These are phyloP conservation scores for Gypsophila paniculata DNA, from an alignment of 179 eudicot species.

Conservation along the genomic window DNA sequence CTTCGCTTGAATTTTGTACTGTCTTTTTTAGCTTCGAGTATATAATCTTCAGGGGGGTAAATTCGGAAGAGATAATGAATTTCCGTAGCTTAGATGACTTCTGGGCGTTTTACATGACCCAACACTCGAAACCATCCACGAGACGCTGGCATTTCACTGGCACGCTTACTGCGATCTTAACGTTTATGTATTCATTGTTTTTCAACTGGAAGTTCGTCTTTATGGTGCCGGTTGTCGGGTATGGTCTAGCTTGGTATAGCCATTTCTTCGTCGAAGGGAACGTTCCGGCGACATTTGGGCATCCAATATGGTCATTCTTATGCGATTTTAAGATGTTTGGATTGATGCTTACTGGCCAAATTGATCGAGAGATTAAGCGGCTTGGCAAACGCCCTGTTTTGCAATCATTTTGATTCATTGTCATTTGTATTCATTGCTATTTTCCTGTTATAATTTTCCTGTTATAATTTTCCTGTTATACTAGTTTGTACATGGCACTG, in stretches of 20 bases:
- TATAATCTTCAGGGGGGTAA: too few relatives aligned
- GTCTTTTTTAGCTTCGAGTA: too few relatives aligned
- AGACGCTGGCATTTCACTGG: constrained; percentile 78
- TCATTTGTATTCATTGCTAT: neutral
- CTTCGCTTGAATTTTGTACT: too few relatives aligned
- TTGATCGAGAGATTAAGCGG: constrained; percentile 71
- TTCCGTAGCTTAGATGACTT: constrained; percentile 77
- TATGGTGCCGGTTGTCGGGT: constrained; percentile 64
- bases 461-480: neutral
- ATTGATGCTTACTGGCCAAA: constrained; percentile 69
- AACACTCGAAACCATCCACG: constrained; percentile 80
- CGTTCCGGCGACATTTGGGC: constrained; percentile 74
- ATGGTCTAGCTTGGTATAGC: constrained; percentile 81
- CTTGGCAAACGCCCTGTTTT: constrained; percentile 73
- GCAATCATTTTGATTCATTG: constrained; percentile 34
- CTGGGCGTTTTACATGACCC: constrained; percentile 79
- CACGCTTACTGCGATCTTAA: constrained; percentile 46
- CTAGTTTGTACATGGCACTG: too few relatives aligned
- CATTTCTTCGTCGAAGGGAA: constrained; percentile 80
- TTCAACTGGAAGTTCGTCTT: constrained; percentile 59
- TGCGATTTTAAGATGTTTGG: constrained; percentile 94
- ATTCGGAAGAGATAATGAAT: constrained; percentile 40
- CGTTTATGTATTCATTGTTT: constrained; percentile 42
- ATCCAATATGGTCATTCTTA: constrained; percentile 75
- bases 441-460: neutral